Evolutionary conservation across 2,329 filamentous ascomycete species (phyloP), one percentile per base, ranked within the genome.

Genomic region (Trichoderma brevicompactum): DNA sequence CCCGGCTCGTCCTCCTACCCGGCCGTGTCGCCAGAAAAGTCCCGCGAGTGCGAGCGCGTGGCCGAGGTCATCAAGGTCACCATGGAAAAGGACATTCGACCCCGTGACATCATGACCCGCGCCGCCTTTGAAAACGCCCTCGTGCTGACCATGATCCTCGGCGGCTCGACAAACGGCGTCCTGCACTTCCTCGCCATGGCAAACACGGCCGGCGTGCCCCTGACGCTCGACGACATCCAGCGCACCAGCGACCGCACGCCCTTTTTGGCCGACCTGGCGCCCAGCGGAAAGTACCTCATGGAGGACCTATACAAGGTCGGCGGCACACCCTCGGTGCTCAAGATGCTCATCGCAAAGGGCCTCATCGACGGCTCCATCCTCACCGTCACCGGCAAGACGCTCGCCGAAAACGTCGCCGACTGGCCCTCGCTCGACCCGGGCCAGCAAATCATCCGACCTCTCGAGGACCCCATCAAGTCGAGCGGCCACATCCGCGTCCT

Each of bases 161-260:
- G 93, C 61, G 93, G 93, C 61, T 92, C 89, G 58, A 97, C 93
- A 64, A 97, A 97, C 76, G 91, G 91, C 40, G 91, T 96, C 3
- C 83, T 97, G 63, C 93, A 97, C 76, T 89, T 96, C 74, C 86
- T 97, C 54, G 93, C 93, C 71, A 96, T 97, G 89, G 93, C 93
- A 46, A 89, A 91, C 73, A 92, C 92, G 0, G 93, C 92, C 41
- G 90, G 89, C 68, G 89, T 96, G 1, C 81, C 85, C 36, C 82
- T 97, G 12, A 90, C 88, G 0, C 81, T 97, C 41, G 91, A 95
- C 75, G 93, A 97, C 76, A 85, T 97, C 72, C 90, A 94, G 75
- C 85, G 90, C 68, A 89, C 93, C 48, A 91, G 88, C 74, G 85
- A 94, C 79, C 91, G 91, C 74, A 92, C 93, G 1, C 93, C 93